phyloP scores from a whole-genome alignment of 2,329 filamentous ascomycete genomes.

The Fusarium abutilonis region DNA sequence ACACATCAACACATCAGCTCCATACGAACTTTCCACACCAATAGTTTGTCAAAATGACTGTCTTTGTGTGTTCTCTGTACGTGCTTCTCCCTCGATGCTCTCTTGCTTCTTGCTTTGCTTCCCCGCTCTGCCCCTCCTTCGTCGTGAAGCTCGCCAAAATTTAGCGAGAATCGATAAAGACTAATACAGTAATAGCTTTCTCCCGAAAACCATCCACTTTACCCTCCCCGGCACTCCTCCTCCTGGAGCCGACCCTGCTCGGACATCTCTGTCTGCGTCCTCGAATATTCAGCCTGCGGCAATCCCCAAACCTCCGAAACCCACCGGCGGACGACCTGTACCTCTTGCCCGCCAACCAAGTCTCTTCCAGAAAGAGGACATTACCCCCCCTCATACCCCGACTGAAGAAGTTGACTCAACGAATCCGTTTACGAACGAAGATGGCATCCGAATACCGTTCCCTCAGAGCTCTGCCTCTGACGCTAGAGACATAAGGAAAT shows the following conservation, averaged over 20 bases:
- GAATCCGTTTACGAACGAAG: conserved; percentile 66
- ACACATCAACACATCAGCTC: conserved; percentile 8
- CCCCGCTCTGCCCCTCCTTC: conserved; percentile 30
- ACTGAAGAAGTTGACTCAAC: conserved; percentile 55
- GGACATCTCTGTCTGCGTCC: conserved; percentile 44
- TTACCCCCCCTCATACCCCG: conserved; percentile 66
- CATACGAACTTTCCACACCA: conserved; percentile 16
- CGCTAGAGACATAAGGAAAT: conserved; percentile 79
- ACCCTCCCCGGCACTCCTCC: conserved; percentile 68
- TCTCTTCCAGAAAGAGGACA: conserved; percentile 61
- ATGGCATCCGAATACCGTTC: conserved; percentile 67
- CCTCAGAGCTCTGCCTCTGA: conserved; percentile 66
- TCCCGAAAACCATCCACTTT: conserved; percentile 93
- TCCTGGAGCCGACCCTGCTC: conserved; percentile 48
- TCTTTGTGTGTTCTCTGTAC: conserved; percentile 55
- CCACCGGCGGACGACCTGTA: conserved; percentile 39
- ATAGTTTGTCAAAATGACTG: conserved; percentile 50
- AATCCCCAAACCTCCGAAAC: conserved; percentile 5
- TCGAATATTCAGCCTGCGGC: conserved; percentile 29
- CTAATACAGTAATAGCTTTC: conserved; percentile 68
- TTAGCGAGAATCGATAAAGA: conserved; percentile 15
- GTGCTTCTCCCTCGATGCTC: conserved; percentile 30
- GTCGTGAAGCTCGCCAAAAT: conserved; percentile 13
- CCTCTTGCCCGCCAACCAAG: conserved; percentile 58
- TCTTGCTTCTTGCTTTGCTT: neutral